phyloP scores from a whole-genome alignment of 163 green algal species.

The Volvox carteri region DNA sequence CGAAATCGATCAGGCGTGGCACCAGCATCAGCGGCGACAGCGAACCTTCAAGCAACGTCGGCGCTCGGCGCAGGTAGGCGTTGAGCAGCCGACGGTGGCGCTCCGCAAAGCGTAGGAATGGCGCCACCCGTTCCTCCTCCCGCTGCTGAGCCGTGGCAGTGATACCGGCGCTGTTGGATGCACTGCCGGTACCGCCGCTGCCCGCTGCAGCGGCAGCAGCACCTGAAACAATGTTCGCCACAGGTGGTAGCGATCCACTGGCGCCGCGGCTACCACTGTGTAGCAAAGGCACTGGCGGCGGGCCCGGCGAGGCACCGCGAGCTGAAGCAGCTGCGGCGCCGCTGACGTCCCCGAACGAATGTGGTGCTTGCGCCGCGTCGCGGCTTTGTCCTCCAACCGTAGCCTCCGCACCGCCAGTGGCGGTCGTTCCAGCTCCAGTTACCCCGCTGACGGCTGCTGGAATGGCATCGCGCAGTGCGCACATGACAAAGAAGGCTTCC shows the following conservation, averaged over 20 bases:
- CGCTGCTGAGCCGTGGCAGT: not conserved
- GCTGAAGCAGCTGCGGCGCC: not conserved
- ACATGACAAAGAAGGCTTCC: conserved; percentile 95
- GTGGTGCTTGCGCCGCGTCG: conserved; percentile 9
- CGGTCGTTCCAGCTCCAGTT: not conserved
- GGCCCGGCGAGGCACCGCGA: not conserved
- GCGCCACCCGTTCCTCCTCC: conserved; percentile 30
- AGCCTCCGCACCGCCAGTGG: not conserved
- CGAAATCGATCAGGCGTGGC: conserved; percentile 97
- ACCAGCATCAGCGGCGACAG: conserved; percentile 82
- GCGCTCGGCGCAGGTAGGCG: conserved; percentile 85
- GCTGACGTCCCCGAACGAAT: conserved; percentile 20
- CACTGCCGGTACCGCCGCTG: not conserved
- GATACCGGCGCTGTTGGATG: not conserved
- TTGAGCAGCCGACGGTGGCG: conserved; percentile 93
- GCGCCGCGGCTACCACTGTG: conserved; percentile 38
- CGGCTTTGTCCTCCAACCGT: not conserved
- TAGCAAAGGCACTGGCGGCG: conserved; percentile 14
- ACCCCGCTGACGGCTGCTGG: conserved; percentile 47
- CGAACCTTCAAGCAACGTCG: conserved; percentile 85
- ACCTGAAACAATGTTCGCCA: not conserved
- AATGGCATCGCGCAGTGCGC: conserved; percentile 65
- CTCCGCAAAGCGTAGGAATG: conserved; percentile 88
- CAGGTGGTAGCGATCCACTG: conserved; percentile 1
- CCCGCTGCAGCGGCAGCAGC: not conserved